Conservation (phyloP, 257 asterid species). For the Nyctanthes arbortristis region DNA sequence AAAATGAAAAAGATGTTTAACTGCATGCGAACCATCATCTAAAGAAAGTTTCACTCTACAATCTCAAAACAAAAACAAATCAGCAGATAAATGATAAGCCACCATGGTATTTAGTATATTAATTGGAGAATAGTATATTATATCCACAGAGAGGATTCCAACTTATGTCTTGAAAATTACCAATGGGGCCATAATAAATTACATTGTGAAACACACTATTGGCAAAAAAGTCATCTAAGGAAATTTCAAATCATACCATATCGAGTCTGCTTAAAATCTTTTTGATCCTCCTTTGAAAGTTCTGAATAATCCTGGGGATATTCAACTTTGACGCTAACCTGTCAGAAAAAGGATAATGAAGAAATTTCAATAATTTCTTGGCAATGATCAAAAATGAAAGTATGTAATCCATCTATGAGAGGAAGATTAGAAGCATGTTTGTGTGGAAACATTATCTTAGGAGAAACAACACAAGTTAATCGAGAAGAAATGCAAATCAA, state of each 20-base stretch:
- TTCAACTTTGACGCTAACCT: conserved; percentile 84
- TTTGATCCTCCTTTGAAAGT: conserved; percentile 92
- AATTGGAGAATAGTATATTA: neutral
- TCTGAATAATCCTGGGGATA: conserved; percentile 86
- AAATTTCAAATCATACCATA: conserved; percentile 55
- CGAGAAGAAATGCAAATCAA: neutral
- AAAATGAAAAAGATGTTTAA: neutral
- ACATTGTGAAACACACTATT: conserved; percentile 8
- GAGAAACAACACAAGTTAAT: conserved; percentile 10
- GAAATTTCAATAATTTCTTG: conserved; percentile 3
- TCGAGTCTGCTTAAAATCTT: conserved; percentile 94
- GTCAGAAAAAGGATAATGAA: conserved; percentile 26
- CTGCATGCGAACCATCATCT: neutral
- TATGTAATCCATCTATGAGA: conserved; percentile 9
- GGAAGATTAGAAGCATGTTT: conserved; percentile 12
- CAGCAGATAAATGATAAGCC: neutral
- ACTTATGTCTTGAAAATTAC: conserved; percentile 10
- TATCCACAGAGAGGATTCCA: conserved; percentile 12
- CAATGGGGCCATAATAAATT: conserved; percentile 3
- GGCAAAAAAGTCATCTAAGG: conserved; percentile 20
- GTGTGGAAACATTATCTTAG: conserved; percentile 18
- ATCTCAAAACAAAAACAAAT: conserved; percentile 14
- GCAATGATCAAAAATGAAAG: conserved; percentile 12
- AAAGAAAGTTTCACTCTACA: conserved; percentile 3
- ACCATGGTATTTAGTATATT: conserved; percentile 9